phyloP scores from a whole-genome alignment of 495 filamentous ascomycete species.

The Bacidia gigantensis region DNA sequence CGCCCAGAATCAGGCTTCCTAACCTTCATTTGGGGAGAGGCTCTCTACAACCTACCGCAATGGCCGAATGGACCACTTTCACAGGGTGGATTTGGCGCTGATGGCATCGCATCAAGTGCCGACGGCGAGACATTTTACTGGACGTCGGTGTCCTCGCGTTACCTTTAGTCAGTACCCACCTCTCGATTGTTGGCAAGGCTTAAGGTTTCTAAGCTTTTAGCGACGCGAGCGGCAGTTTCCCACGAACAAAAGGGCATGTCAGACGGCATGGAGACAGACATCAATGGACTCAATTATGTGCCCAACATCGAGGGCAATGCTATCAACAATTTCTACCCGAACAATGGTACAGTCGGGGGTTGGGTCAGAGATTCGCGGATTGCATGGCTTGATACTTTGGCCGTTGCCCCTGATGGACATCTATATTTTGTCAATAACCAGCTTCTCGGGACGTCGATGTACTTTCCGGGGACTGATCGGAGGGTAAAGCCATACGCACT shows the following conservation, averaged over 20 bases:
- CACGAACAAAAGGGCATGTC: slow-evolving; percentile 24
- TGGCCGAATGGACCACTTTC: slow-evolving; percentile 16
- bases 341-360: slow-evolving; percentile 23
- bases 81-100: slow-evolving; percentile 23
- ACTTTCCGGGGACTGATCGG: slow-evolving; percentile 19
- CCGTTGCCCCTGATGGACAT: slow-evolving; percentile 21
- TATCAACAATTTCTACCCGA: slow-evolving; percentile 28
- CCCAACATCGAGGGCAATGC: slow-evolving; percentile 31
- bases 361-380: slow-evolving; percentile 28
- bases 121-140: slow-evolving; percentile 27
- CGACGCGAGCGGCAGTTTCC: slow-evolving; percentile 20
- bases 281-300: slow-evolving; percentile 25
- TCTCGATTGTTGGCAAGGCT: slow-evolving; percentile 17
- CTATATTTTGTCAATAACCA: slow-evolving; percentile 24
- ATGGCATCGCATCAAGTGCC: slow-evolving; percentile 28
- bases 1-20: slow-evolving; percentile 26
- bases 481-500: slow-evolving; percentile 25
- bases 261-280: slow-evolving; percentile 28
- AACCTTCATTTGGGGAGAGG: slow-evolving; percentile 30
- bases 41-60: slow-evolving; percentile 20
- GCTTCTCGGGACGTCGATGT: slow-evolving; percentile 14
- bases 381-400: slow-evolving; percentile 24
- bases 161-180: slow-evolving; percentile 27
- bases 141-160: slow-evolving; percentile 18
- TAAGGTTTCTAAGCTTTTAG: slow-evolving; percentile 18